These are phyloP conservation scores for Ogataea trehalophila DNA, from an alignment of 805 yeast species.

Conservation along the genomic window DNA sequence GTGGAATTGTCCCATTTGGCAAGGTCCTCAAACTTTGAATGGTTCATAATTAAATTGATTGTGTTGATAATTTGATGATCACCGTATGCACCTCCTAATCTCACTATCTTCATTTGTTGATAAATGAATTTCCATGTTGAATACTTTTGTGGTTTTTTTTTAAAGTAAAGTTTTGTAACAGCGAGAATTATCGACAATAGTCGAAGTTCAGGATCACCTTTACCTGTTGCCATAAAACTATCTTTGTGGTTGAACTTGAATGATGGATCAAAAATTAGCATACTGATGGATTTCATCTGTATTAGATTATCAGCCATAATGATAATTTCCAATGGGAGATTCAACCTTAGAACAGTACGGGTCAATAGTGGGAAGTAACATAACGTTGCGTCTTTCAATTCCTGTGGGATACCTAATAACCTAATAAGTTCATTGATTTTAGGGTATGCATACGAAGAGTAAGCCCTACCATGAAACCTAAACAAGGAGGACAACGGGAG, in stretches of 20 bases:
- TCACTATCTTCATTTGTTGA: background rate
- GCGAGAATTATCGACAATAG: slow-evolving; percentile 31
- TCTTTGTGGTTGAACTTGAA: no score
- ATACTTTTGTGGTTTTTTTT: slow-evolving; percentile 14
- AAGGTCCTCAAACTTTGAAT: slow-evolving; percentile 32
- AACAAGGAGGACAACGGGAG: slow-evolving; percentile 12
- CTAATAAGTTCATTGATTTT: background rate
- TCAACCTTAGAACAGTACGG: slow-evolving; percentile 36
- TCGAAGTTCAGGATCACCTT: slow-evolving; percentile 35
- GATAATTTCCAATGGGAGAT: slow-evolving; percentile 49
- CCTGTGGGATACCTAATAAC: background rate
- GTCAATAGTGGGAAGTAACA: slow-evolving; percentile 38
- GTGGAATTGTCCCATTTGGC: slow-evolving; percentile 44
- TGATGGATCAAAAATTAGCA: slow-evolving; percentile 3
- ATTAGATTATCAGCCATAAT: slow-evolving; percentile 29
- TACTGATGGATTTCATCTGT: slow-evolving; percentile 10
- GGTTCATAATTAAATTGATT: slow-evolving; percentile 16
- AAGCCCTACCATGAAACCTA: slow-evolving; percentile 10
- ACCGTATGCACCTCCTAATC: slow-evolving; percentile 3
- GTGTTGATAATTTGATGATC: slow-evolving; percentile 11
- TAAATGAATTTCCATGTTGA: slow-evolving; percentile 27
- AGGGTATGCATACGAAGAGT: background rate
- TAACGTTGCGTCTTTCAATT: slow-evolving; percentile 5
- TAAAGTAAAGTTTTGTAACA: slow-evolving; percentile 31
- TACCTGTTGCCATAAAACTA: background rate